Evolutionary conservation across 2,329 filamentous ascomycete genomes (phyloP).

Genomic region (Aspergillus neotritici): DNA sequence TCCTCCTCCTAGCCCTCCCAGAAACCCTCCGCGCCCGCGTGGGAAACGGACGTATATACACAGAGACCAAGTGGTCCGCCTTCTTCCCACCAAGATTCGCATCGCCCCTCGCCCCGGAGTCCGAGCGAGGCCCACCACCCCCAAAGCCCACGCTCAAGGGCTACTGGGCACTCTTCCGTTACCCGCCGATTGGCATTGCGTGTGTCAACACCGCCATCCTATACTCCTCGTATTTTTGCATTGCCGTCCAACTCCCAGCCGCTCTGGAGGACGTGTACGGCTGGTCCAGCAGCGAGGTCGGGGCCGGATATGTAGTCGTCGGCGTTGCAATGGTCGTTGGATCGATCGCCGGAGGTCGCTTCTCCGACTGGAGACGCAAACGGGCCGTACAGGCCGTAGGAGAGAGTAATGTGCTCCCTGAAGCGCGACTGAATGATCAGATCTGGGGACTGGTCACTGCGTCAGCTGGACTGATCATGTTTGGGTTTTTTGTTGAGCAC

Average conservation of each 20-base stretch:
- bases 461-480: slow-evolving; percentile 36
- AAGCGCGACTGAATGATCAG: slow-evolving; percentile 37
- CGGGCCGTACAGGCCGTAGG: slow-evolving; percentile 16
- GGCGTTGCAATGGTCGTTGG: slow-evolving; percentile 29
- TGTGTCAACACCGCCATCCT: slow-evolving; percentile 31
- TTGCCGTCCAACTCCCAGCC: slow-evolving; percentile 26
- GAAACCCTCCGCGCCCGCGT: slow-evolving; percentile 44
- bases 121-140: slow-evolving; percentile 18
- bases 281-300: slow-evolving; percentile 31
- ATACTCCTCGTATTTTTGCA: too few species aligned
- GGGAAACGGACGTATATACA: slow-evolving; percentile 34
- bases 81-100: slow-evolving; percentile 16
- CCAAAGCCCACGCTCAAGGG: slow-evolving; percentile 24
- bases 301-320: slow-evolving; percentile 34
- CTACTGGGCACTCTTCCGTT: slow-evolving; percentile 27
- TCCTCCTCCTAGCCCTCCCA: slow-evolving; percentile 38
- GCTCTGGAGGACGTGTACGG: slow-evolving; percentile 29
- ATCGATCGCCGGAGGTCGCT: slow-evolving; percentile 34
- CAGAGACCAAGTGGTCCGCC: slow-evolving; percentile 9
- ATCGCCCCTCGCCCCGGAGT: slow-evolving; percentile 19
- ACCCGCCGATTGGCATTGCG: slow-evolving; percentile 31
- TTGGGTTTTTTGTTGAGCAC: slow-evolving; percentile 36
- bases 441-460: slow-evolving; percentile 38
- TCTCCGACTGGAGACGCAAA: slow-evolving; percentile 35
- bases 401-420: slow-evolving; percentile 28